Base-by-base conservation (phyloP, 2,329 filamentous ascomycete genomes). In the Microdochium nivale region DNA sequence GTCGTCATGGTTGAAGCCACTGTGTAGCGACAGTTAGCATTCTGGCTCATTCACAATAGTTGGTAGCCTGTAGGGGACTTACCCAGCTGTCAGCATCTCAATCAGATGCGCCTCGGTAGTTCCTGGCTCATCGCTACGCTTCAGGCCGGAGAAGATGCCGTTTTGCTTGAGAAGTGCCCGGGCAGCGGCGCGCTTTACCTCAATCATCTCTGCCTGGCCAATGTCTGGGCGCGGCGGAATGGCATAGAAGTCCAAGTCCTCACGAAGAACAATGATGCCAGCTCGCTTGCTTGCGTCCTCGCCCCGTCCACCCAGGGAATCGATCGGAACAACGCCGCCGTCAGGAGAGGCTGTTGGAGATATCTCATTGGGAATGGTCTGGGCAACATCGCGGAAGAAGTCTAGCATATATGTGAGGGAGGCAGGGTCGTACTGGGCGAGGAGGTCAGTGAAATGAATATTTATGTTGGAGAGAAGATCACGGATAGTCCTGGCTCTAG, bases 401-500 rank as follows among this genome's bases (percentile, higher is more conserved):
- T 96, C 92, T 58, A 99, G 82, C 94, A 99, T 99, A 74, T 97
- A 99, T 71, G 97, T 90, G 51, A 99, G 81, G 48, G 92, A 97
- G 50, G 86, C 85, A 24, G 94, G 92, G 70, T 99, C 94, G 73
- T 97, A 99, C 94, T 99, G 57, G 54, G 60, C 59, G 57, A 60
- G 59, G 58, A 65, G 56, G 70, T 74, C 62, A 75, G 71, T 66
- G 60, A 67, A 67, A 67, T 70, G 61, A 65, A 70, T 65, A 63
- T 69, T 60, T 60, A 67, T 63, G 67, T 71, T 70, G 55, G 61
- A 63, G 33, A 67, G 58, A 10, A 68, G 54, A 53, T 60, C 65
- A 54, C 65, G 66, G n/a, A 63, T 63, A 37, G 53, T 60, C 25
- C 56, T 60, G 25, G 59, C 58, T 27, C 55, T 55, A 33, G 58